phyloP scores from a whole-genome alignment of 495 filamentous ascomycete species.

The Neurospora sp. region DNA sequence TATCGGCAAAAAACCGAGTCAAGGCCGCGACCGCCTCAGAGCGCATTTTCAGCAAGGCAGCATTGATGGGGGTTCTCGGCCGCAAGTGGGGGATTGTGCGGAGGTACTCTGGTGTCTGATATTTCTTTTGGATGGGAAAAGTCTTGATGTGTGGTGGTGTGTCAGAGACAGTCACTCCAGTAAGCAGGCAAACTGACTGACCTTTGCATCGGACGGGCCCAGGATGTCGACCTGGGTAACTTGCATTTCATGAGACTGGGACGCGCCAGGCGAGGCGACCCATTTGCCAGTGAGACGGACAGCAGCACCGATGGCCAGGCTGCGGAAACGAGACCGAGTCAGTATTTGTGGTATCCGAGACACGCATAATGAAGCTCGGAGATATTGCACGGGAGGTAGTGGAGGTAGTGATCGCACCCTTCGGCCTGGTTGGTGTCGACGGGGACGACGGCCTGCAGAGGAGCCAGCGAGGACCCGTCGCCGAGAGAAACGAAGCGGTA shows the following conservation, averaged over 20 bases:
- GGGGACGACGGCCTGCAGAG: conserved; percentile 72
- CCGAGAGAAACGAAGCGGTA: conserved; percentile 73
- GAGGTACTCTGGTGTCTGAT: conserved; percentile 79
- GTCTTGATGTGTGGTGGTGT: conserved; percentile 41
- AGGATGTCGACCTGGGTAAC: conserved; percentile 57
- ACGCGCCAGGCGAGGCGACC: conserved; percentile 59
- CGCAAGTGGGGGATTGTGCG: conserved; percentile 85
- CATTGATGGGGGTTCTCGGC: conserved; percentile 69
- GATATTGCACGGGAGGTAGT: conserved; percentile 4
- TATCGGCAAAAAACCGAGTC: conserved; percentile 57
- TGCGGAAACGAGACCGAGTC: conserved; percentile 28
- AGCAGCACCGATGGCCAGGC: conserved; percentile 69
- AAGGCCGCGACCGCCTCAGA: conserved; percentile 67
- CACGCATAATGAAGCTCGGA: conserved; percentile 6
- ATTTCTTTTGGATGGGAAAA: conserved; percentile 90
- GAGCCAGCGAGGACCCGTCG: conserved; percentile 73
- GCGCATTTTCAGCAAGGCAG: conserved; percentile 70
- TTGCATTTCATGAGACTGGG: conserved; percentile 73
- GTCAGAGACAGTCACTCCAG: conserved; percentile 7
- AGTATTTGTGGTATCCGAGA: conserved; percentile 17
- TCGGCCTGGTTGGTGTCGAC: conserved; percentile 54
- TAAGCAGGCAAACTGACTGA: conserved; percentile 30
- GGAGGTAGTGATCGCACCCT: conserved; percentile 48
- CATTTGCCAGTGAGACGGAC: conserved; percentile 72
- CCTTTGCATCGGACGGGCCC: conserved; percentile 68